Evolutionary conservation across 2,329 filamentous ascomycete genomes (phyloP), one percentile per base, ranked within the genome.

Genomic region (Ustilaginoidea virens): DNA sequence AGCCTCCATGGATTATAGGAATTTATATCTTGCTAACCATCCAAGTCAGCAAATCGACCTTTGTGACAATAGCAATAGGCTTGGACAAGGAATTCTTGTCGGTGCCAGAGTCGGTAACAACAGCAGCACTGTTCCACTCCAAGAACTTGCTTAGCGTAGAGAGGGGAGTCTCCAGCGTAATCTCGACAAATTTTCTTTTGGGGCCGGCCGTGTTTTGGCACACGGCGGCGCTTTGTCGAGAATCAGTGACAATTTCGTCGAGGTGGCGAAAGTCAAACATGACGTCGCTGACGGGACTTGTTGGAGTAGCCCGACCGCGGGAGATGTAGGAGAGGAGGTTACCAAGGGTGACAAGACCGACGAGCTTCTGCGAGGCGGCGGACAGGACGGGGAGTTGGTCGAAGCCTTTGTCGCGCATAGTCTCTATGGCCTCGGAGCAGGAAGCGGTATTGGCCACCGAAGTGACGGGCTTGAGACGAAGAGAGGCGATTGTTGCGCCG

Each of bases 401-500:
- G 52, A 94, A 98, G 37, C 85, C 83, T 60, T 90, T 92, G 48
- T 98, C 90, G 41, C 87, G 82, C 90, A 98, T 96, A 36, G 81
- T 86, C 60, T 98, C 90, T 39, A 96, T 85, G 30, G 92, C 90
- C 40, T 87, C 80, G 37, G 80, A 69, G 57, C 86, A 92, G 3
- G 71, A 56, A 18, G 76, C 76, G 30, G 66, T 66, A 17, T 75
- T 66, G 15, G 74, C 60, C 31, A 98, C 70, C 7, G 86, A 92
- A 16, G 85, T 92, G 33, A 98, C 80, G 20, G 90, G 90, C 60
- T 94, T 98, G 34, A 98, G 66, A 36, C 87, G 75, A 11, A 98
- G 74, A 18, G 78, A 71, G 23, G 74, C 69, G 43, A 98, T 78
- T 23, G 81, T 93, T 23, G 80, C 82, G 32, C 73, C 73, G 24